phyloP scores from a whole-genome alignment of 345 rosid species.

The Lepidium didymum region DNA sequence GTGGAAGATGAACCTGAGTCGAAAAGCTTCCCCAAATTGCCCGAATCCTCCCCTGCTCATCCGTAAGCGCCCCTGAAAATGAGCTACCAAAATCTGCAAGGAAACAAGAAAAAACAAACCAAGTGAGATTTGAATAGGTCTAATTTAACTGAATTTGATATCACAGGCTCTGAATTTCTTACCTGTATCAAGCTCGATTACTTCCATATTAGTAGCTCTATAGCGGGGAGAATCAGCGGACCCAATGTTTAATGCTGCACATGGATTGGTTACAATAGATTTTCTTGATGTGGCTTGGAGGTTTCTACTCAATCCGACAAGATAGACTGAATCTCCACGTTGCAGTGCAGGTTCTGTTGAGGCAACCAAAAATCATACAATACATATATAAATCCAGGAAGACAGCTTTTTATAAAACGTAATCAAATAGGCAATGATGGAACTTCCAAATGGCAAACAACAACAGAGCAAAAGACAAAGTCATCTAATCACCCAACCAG shows the following conservation, averaged over 20 bases:
- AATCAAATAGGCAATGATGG: not conserved
- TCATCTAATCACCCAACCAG: not conserved
- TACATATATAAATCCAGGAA: not conserved
- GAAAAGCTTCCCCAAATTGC: constrained; percentile 98
- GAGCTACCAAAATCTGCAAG: constrained; percentile 88
- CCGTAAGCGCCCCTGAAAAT: constrained; percentile 87
- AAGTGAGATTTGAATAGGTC: not conserved
- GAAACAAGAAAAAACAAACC: not conserved
- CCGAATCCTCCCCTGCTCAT: constrained; percentile 81
- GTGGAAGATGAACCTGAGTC: constrained; percentile 57
- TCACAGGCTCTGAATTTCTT: constrained; percentile 15
- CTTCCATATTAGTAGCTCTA: constrained; percentile 96
- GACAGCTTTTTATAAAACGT: not conserved
- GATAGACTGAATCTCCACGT: constrained; percentile 89
- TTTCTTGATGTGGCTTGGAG: constrained; percentile 90
- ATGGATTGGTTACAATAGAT: constrained; percentile 81
- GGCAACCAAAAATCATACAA: constrained; percentile 1
- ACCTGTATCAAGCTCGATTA: constrained; percentile 95
- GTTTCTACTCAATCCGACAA: constrained; percentile 84
- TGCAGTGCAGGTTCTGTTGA: constrained; percentile 69
- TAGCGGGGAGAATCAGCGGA: constrained; percentile 92
- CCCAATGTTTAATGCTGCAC: constrained; percentile 78
- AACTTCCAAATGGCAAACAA: not conserved
- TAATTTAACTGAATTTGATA: not conserved
- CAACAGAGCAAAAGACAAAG: not conserved